Evolutionary conservation across 108 stramenopile genomes (phyloP), one percentile per base, ranked within the genome.

Genomic region (Licmophora abbreviata): DNA sequence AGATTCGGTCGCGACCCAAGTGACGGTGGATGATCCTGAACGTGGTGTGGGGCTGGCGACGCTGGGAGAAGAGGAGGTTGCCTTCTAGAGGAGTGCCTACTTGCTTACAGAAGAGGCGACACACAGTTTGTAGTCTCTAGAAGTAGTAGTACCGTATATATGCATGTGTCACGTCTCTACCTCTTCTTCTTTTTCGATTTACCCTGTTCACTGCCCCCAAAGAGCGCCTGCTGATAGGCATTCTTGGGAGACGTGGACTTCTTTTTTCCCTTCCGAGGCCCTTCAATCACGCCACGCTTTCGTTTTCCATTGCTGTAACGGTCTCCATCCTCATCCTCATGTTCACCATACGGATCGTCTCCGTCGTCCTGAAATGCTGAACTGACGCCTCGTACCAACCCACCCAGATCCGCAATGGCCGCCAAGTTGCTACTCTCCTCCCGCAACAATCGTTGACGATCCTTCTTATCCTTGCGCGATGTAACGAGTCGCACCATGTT

Each of bases 401-500:
- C 80, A 34, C 84, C 74, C 17, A 90, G 42, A 37, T 85, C 80
- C 6, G 89, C 74, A 66, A 91, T 84, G 5, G 76, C 75, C 34
- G 65, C 66, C 29, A 88, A 58, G 57, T 92, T 92, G 56, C 82
- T 88, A 52, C 71, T 56, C 30, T 88, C 86, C 33, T 79, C 72
- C 36, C 81, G 71, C 82, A 86, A 74, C 31, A 80, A 51, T 15
- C 63, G 51, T 30, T 84, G 61, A 28, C 77, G 73, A 35, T 82
- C 81, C 63, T 82, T 86, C 79, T 86, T 85, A 31, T 92, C 83
- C 36, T 85, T 84, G 42, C 74, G 59, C 14, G 79, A 77, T 38
- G 64, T 69, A 0, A 73, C 74, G 47, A 92, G 56, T 15, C 91
- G 79, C 22, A 84, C 71, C 83, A 92, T 85, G 47, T 68, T 65